phyloP scores from a whole-genome alignment of 331 rosid genomes.

The Pyracantha coccinea region DNA sequence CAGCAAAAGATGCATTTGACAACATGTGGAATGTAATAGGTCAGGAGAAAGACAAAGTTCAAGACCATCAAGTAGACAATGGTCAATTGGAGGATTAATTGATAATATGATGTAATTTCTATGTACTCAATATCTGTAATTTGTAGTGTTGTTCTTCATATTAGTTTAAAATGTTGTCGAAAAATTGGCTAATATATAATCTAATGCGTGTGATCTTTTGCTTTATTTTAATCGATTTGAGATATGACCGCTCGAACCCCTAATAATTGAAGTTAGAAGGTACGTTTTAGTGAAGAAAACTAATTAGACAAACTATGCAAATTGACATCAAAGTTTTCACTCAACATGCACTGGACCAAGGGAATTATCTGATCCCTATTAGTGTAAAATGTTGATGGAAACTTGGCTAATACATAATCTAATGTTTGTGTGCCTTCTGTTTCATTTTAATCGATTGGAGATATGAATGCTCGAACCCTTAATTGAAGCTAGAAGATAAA shows the following conservation, averaged over 20 bases:
- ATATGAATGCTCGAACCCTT: no score
- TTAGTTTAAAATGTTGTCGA: background rate
- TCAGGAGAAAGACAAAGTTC: background rate
- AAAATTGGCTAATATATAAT: background rate
- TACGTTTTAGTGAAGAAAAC: no score
- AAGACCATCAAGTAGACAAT: background rate
- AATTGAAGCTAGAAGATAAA: no score
- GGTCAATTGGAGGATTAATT: background rate
- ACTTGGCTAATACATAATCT: no score
- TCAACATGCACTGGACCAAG: no score
- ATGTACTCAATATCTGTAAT: background rate
- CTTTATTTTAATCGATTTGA: background rate
- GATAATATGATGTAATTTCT: background rate
- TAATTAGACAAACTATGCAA: no score
- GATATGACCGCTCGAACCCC: background rate
- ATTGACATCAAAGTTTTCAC: no score
- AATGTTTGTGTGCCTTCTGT: background rate
- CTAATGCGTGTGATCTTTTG: background rate
- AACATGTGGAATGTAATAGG: constrained; percentile 14
- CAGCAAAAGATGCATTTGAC: constrained; percentile 49
- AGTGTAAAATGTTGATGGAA: no score
- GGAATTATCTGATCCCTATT: no score
- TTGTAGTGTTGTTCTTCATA: background rate
- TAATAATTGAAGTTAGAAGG: no score
- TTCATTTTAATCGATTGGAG: background rate